Evolutionary conservation across 495 filamentous ascomycete genomes (phyloP).

Genomic region (Xylaria flabelliformis): DNA sequence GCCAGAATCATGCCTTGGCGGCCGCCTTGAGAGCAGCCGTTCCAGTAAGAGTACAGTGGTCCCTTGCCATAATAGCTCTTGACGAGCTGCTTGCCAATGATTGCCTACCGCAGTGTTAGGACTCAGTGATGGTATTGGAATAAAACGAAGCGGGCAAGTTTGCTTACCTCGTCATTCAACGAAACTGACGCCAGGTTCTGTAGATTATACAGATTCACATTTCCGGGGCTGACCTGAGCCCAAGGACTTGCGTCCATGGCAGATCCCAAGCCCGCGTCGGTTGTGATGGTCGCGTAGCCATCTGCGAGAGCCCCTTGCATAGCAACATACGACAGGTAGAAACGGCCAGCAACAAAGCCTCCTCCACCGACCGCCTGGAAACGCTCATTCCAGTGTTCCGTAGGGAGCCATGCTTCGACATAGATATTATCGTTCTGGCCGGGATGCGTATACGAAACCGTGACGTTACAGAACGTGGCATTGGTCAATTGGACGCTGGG

Average conservation of each 20-base stretch:
- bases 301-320: conserved; percentile 41
- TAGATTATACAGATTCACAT: conserved; percentile 48
- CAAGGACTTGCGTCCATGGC: conserved; percentile 34
- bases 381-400: conserved; percentile 49
- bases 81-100: conserved; percentile 44
- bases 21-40: conserved; percentile 54
- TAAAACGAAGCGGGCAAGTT: not conserved
- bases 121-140: not conserved
- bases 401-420: conserved; percentile 48
- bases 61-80: conserved; percentile 43
- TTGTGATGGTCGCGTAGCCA: conserved; percentile 49
- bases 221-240: conserved; percentile 48
- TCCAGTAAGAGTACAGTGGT: conserved; percentile 51
- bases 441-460: conserved; percentile 51
- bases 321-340: conserved; percentile 15
- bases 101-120: conserved; percentile 28
- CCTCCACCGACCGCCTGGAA: conserved; percentile 54
- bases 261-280: conserved; percentile 48
- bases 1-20: conserved; percentile 52
- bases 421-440: conserved; percentile 46
- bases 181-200: conserved; percentile 46
- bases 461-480: conserved; percentile 50
- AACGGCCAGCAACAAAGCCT: conserved; percentile 46
- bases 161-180: conserved; percentile 34
- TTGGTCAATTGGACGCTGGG: not conserved